These are phyloP conservation scores for Botrytis squamosa DNA, from an alignment of 2,329 filamentous ascomycete species.

Conservation along the genomic window DNA sequence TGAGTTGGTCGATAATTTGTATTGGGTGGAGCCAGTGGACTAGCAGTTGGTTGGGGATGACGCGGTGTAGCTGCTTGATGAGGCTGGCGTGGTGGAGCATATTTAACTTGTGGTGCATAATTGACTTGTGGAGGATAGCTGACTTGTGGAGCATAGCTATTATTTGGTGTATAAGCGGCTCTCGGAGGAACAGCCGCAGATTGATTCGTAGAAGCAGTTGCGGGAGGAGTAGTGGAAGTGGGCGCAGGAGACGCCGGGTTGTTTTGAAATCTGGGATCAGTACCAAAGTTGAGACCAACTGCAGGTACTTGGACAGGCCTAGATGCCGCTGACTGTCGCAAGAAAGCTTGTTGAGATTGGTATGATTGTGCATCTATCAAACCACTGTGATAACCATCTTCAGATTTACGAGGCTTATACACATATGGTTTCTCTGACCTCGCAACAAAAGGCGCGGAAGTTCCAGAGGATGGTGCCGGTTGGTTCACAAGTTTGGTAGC, in stretches of 20 bases:
- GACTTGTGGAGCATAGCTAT: neutral
- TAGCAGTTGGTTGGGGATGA: slow-evolving; percentile 3
- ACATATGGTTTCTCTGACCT: slow-evolving; percentile 51
- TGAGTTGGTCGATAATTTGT: slow-evolving; percentile 27
- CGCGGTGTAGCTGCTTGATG: slow-evolving; percentile 11
- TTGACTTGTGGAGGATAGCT: neutral
- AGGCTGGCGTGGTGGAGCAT: slow-evolving; percentile 18
- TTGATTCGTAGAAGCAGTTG: neutral
- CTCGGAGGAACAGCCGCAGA: slow-evolving; percentile 2
- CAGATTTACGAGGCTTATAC: slow-evolving; percentile 48
- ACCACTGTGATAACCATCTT: slow-evolving; percentile 31
- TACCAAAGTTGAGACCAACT: slow-evolving; percentile 35
- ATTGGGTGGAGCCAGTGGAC: slow-evolving; percentile 25
- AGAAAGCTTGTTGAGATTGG: slow-evolving; percentile 38
- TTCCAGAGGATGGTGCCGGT: slow-evolving; percentile 30
- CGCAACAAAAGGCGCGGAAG: slow-evolving; percentile 28
- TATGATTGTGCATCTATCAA: slow-evolving; percentile 38
- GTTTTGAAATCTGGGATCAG: slow-evolving; percentile 35
- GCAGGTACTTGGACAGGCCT: slow-evolving; percentile 26
- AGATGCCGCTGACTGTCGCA: slow-evolving; percentile 32
- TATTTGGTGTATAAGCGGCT: neutral
- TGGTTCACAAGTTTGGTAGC: slow-evolving; percentile 26
- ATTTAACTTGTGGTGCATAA: slow-evolving; percentile 15
- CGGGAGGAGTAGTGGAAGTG: slow-evolving; percentile 1
- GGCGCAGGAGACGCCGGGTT: slow-evolving; percentile 6